Evolutionary conservation across 2,329 filamentous ascomycete species (phyloP), one percentile per base, ranked within the genome.

Genomic region (Leptoxyphium fumago): DNA sequence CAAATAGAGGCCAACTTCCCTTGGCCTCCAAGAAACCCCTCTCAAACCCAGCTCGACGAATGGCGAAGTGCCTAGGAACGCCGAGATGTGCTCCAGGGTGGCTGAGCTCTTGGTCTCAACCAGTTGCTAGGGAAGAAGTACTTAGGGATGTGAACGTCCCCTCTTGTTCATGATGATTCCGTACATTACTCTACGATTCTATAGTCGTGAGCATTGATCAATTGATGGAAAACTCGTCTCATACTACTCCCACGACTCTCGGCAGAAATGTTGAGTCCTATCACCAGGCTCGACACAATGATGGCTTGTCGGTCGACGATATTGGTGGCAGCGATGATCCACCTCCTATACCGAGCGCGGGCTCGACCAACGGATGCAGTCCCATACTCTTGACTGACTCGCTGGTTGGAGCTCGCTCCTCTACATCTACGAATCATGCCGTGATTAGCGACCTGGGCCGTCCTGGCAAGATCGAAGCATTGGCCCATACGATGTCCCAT

Each of bases 321-420:
- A 46, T 47, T 40, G 51, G 50, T 47, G 50, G 50, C 49, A 51
- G 49, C 49, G 52, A 53, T 46, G 54, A 56, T 39, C 51, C 48
- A 43, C 53, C 53, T 32, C 53, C 54, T 53, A 54, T 55, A 55
- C 53, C 51, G 50, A 55, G 48, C 47, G 54, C 54, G 51, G 47
- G 52, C 52, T 55, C 54, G 52, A 47, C 52, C 42, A 47, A 46
- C 44, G 48, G 42, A 45, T 45, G 46, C 44, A 15, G 32, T 15
- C 48, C 46, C 43, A 46, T 52, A 46, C 46, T 50, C 43, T 39
- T 55, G 51, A 56, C 48, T 50, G 48, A 40, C 43, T 40, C 48
- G 47, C 42, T 41, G 49, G 50, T 44, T 50, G 54, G 48, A 52
- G 49, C 54, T 52, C 52, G 54, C 53, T 39, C 43, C 42, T 39